Percentiles rank a stretch among this genome's conserved stretches.
Conservation (phyloP, 2,329 filamentous ascomycete genomes). For the Aspergillus aculeatinus region DNA sequence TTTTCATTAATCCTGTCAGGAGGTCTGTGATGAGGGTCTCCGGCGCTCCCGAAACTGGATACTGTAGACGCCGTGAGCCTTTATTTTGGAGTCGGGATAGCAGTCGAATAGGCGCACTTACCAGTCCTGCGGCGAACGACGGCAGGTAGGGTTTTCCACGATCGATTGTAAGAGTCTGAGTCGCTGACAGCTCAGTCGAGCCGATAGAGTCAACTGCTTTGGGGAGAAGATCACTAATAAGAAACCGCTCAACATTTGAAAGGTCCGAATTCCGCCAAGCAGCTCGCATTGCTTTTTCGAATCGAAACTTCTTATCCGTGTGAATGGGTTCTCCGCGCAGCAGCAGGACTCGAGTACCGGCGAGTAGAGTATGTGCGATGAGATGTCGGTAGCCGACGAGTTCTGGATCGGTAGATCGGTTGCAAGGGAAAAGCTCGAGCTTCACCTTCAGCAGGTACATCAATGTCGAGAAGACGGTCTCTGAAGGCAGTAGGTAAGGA, state of each 20-base stretch:
- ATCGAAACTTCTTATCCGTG: conserved; percentile 27
- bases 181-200: conserved; percentile 13
- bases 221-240: conserved; percentile 33
- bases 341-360: conserved; percentile 35
- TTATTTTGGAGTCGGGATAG: not conserved
- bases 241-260: conserved; percentile 31
- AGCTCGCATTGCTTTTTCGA: conserved; percentile 32
- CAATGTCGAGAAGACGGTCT: conserved; percentile 34
- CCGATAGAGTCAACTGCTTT: conserved; percentile 30
- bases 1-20: conserved; percentile 17
- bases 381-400: conserved; percentile 20
- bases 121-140: conserved; percentile 30
- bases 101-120: conserved; percentile 15
- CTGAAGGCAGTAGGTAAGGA: conserved; percentile 31
- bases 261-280: conserved; percentile 36
- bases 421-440: conserved; percentile 30
- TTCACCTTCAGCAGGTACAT: conserved; percentile 37
- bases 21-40: conserved; percentile 23
- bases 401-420: conserved; percentile 24
- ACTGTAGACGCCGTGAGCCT: conserved; percentile 22
- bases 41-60: conserved; percentile 33
- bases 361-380: conserved; percentile 31
- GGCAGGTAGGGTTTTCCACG: conserved; percentile 26
- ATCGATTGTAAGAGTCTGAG: conserved; percentile 9
- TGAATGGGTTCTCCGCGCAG: conserved; percentile 29